Evolutionary conservation across 208 protist species (phyloP).

Genomic region (Vickermania spadyakhi): DNA sequence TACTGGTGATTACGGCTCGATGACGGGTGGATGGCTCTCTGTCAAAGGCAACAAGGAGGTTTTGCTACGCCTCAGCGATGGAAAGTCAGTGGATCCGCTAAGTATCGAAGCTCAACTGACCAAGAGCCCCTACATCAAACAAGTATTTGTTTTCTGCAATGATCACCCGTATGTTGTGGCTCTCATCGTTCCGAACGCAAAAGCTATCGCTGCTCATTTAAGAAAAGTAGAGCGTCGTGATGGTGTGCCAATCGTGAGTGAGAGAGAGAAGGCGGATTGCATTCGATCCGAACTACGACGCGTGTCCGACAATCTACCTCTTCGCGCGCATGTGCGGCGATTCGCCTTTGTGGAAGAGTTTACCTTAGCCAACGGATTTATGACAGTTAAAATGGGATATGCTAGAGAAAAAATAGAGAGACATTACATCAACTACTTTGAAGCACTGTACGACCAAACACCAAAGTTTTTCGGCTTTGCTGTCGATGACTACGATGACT

Average conservation of each 20-base stretch:
- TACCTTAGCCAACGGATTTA: slow-evolving; percentile 83
- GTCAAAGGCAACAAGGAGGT: slow-evolving; percentile 81
- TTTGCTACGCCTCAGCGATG: slow-evolving; percentile 73
- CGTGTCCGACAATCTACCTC: slow-evolving; percentile 63
- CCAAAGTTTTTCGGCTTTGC: slow-evolving; percentile 89
- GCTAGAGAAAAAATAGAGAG: slow-evolving; percentile 75
- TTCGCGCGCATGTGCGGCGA: slow-evolving; percentile 72
- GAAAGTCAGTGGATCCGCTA: slow-evolving; percentile 71
- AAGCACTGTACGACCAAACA: slow-evolving; percentile 82
- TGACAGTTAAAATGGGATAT: slow-evolving; percentile 85
- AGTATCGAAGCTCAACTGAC: slow-evolving; percentile 65
- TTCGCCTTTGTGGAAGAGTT: slow-evolving; percentile 89
- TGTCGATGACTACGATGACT: slow-evolving; percentile 88
- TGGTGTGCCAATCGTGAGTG: slow-evolving; percentile 80
- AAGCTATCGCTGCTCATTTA: slow-evolving; percentile 77
- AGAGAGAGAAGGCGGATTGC: slow-evolving; percentile 86
- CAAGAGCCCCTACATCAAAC: slow-evolving; percentile 84
- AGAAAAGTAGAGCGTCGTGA: slow-evolving; percentile 83
- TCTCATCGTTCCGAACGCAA: slow-evolving; percentile 75
- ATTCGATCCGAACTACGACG: slow-evolving; percentile 77
- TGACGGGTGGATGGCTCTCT: slow-evolving; percentile 80
- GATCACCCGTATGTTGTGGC: slow-evolving; percentile 64
- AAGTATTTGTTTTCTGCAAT: slow-evolving; percentile 75
- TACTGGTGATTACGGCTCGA: slow-evolving; percentile 80
- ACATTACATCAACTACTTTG: slow-evolving; percentile 88